These are phyloP conservation scores for Chalaropsis thielavioides DNA, from an alignment of 2,329 filamentous ascomycete genomes.

Conservation along the genomic window DNA sequence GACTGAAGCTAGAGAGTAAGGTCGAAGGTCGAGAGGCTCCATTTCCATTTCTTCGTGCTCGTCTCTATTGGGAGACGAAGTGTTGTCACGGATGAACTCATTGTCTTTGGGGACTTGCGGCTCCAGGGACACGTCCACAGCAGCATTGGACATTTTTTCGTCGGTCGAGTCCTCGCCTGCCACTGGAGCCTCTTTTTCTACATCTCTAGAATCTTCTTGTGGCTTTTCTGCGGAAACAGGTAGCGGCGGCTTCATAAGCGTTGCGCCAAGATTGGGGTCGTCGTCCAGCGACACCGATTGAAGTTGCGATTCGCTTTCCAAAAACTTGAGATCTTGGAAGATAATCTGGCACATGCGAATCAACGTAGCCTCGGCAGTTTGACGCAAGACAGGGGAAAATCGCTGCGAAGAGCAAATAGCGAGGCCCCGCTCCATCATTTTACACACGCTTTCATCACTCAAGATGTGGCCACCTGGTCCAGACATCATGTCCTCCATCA, in stretches of 20 bases:
- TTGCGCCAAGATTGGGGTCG: slow-evolving; percentile 53
- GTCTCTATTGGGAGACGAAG: neutral
- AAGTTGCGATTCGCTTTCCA: slow-evolving; percentile 61
- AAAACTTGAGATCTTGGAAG: slow-evolving; percentile 78
- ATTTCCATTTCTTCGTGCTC: slow-evolving; percentile 21
- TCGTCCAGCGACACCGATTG: slow-evolving; percentile 52
- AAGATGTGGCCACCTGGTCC: slow-evolving; percentile 81
- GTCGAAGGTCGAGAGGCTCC: slow-evolving; percentile 50
- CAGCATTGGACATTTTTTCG: neutral
- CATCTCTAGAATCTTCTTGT: neutral
- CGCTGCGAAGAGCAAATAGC: slow-evolving; percentile 94
- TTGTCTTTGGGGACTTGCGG: neutral
- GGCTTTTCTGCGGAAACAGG: neutral
- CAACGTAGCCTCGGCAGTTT: slow-evolving; percentile 93
- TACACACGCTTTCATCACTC: slow-evolving; percentile 96
- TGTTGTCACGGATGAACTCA: neutral
- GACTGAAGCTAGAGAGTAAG: slow-evolving; percentile 89
- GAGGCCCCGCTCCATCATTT: slow-evolving; percentile 97
- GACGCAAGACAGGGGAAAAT: slow-evolving; percentile 75
- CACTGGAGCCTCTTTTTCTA: neutral
- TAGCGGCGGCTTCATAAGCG: slow-evolving; percentile 55
- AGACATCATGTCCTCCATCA: slow-evolving; percentile 98
- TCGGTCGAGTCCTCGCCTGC: neutral
- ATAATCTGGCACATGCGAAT: slow-evolving; percentile 98
- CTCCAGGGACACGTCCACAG: neutral